A percentile compares a stretch with the other conserved stretches of the same genome.
phyloP scores from a whole-genome alignment of 1,284 basidiomycete species.

The Schizophyllum amplum region DNA sequence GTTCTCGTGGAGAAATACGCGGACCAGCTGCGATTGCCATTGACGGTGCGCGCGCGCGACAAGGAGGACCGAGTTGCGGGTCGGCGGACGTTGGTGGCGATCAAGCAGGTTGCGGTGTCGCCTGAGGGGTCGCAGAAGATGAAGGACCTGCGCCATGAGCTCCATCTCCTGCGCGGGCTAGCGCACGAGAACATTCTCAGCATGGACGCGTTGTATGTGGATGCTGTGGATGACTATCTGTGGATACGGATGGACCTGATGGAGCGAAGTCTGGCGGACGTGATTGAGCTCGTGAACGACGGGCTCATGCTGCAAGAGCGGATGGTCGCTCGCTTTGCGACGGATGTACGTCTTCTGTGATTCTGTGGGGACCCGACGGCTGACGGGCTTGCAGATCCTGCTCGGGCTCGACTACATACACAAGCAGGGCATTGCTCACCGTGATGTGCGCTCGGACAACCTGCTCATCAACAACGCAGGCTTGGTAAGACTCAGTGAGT shows the following conservation, averaged over 20 bases:
- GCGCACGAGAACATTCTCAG: slow-evolving; percentile 45
- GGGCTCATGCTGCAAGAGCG: slow-evolving; percentile 57
- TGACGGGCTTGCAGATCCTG: slow-evolving; percentile 37
- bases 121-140: slow-evolving; percentile 56
- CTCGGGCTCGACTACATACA: slow-evolving; percentile 57
- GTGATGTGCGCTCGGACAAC: slow-evolving; percentile 76
- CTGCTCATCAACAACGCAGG: slow-evolving; percentile 59
- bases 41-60: slow-evolving; percentile 27
- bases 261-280: slow-evolving; percentile 75
- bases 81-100: slow-evolving; percentile 47
- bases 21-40: slow-evolving; percentile 27
- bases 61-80: slow-evolving; percentile 23
- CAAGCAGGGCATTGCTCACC: slow-evolving; percentile 58
- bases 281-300: slow-evolving; percentile 51
- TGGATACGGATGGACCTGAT: slow-evolving; percentile 84
- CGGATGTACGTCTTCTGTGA: slow-evolving; percentile 47
- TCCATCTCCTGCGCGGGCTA: slow-evolving; percentile 46
- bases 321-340: slow-evolving; percentile 60
- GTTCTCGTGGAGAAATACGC: slow-evolving; percentile 23
- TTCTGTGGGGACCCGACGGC: slow-evolving; percentile 2
- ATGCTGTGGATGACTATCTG: slow-evolving; percentile 42
- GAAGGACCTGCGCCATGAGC: slow-evolving; percentile 49
- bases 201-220: slow-evolving; percentile 61
- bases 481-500: slow-evolving; percentile 64
- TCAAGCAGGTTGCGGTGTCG: slow-evolving; percentile 60